Evolutionary conservation across 805 yeast genomes (phyloP), one percentile per base, ranked within the genome.

Genomic region (Wickerhamomyces kurtzmanii): DNA sequence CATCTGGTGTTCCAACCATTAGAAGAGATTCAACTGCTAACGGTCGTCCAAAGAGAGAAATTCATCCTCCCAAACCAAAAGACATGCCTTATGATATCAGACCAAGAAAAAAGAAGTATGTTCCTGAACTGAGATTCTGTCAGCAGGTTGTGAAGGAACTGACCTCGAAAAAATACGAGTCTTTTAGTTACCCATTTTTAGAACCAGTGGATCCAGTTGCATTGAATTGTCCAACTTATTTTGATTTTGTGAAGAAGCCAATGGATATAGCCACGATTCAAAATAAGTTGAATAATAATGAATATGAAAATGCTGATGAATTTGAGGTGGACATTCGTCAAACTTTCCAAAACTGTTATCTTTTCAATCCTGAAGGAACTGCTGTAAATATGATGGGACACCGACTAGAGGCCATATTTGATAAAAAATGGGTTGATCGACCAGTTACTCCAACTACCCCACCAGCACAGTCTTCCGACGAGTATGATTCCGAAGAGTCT

Each of bases 371-470:
- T 3, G 94, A 82, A 43, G 94, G 96, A n/a, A 77, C 94, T 5
- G 94, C 94, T 27, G 98, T 91, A 20, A 85, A 87, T 53, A 70
- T 73, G 68, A 81, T 91, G 94, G 98, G 97, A 12, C 94, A 84
- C 51, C 69, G 86, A 42, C 62, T 91, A 31, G 96, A 91, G 55
- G 77, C 76, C 16, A 70, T 82, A 3, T 91, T 89, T 48, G 81
- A 85, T 44, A 76, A 81, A 45, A 78, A 75, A 52, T 89, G 97
- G 96, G 68, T 73, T 15, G 86, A 84, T 40, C 74, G 77, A 51
- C 95, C 96, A 12, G 64, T 75, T 10, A 73, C 81, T 12, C 77
- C 76, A 17, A 41, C 38, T 22, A 45, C 48, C 4, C 31, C 31
- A 12, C 48, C 48, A 23, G 28, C 29, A 8, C 45, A 29, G 13